A percentile compares a stretch with the other conserved stretches of the same genome.
These are phyloP conservation scores for Chenopodium quinoa DNA, from an alignment of 148 eudicot genomes.

Conservation along the genomic window DNA sequence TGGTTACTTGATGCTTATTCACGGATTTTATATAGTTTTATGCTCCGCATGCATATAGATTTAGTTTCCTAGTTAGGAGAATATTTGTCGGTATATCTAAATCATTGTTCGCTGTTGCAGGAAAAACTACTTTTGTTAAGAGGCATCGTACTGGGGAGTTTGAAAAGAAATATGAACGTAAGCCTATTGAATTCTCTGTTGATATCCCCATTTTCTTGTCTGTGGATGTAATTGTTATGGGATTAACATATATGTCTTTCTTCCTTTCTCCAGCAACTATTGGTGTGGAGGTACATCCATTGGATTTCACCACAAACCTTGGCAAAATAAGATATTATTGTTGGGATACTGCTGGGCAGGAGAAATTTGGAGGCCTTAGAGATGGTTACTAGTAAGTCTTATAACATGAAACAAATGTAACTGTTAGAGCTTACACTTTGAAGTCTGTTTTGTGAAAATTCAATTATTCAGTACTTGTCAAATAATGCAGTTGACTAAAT, in stretches of 20 bases:
- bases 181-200: background rate
- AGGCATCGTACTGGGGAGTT: slow-evolving; percentile 29
- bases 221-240: background rate
- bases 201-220: too few relatives aligned
- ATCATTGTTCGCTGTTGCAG: slow-evolving; percentile 9
- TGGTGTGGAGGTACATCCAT: slow-evolving; percentile 42
- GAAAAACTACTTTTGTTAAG: slow-evolving; percentile 29
- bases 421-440: background rate
- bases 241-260: background rate
- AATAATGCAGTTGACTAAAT: background rate
- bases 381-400: slow-evolving; percentile 39
- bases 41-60: too few relatives aligned
- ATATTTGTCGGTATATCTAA: background rate
- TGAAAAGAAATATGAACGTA: slow-evolving; percentile 32
- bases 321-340: slow-evolving; percentile 36
- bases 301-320: slow-evolving; percentile 35
- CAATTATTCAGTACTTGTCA: too few relatives aligned
- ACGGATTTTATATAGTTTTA: too few relatives aligned
- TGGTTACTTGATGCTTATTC: background rate
- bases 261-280: slow-evolving; percentile 31
- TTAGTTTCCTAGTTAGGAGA: background rate
- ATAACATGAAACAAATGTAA: background rate
- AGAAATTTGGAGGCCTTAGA: slow-evolving; percentile 42
- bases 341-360: slow-evolving; percentile 49
- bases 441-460: background rate